Evolutionary conservation across 2,329 filamentous ascomycete species (phyloP), one percentile per base, ranked within the genome.

Genomic region (Penicillium concentricum): DNA sequence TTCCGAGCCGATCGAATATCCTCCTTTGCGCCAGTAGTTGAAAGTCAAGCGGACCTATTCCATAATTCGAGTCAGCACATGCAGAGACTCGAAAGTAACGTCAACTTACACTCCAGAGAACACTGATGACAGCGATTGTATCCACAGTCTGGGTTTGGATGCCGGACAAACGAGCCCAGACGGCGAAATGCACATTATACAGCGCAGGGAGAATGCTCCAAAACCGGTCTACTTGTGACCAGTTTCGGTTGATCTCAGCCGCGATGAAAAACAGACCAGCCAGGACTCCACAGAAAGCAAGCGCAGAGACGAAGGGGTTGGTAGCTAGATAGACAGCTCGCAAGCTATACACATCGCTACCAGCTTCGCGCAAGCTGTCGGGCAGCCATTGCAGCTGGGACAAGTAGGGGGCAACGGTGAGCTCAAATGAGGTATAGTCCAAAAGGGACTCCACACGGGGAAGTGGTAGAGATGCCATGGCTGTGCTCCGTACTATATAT

Each of bases 11-110:
- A 92, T 81, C 16, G 82, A 79, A 73, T 99, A 99, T 24, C 94
- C 94, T 38, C 94, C 94, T 74, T 91, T 96, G 57, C 94, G 88
- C 87, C 90, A 96, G 78, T 97, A 99, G 77, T 99, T 99, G 81
- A 85, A 97, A 3, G 93, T 97, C 75, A 99, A 79, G 12, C 94
- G 89, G 56, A 78, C 72, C 90, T 92, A 63, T 45, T 71, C 68
- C 51, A 57, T 41, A 22, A 48, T 50, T 50, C 34, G 12, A 41
- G 12, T 37, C 26, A 43, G 46, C 24, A 34, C 20, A 47, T 47
- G 9, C 0, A 20, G 16, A 22, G 20, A 6, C 5, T 7, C 3
- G 16, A 2, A 34, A 13, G 6, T 10, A 41, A 37, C 10, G 32
- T 5, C 24, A 3, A 70, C 88, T 75, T 78, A 92, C 89, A 74